Conservation (phyloP, 306 rosid genomes). For the Vigna radiata region DNA sequence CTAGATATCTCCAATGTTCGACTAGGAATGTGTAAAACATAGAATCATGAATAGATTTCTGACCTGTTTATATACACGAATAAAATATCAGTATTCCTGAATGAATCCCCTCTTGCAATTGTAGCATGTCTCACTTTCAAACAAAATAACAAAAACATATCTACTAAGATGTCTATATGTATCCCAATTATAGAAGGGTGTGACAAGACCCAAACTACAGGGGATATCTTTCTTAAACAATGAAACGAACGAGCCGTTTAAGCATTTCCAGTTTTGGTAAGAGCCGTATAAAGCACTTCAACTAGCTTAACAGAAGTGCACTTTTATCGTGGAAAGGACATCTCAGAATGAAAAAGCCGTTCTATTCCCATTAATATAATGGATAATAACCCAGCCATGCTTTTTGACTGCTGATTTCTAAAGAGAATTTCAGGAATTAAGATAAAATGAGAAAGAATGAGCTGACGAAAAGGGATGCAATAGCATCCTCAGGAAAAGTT, state of each 20-base stretch:
- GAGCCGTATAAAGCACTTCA: constrained; percentile 4
- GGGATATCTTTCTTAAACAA: neutral
- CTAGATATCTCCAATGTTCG: neutral
- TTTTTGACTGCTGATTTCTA: neutral
- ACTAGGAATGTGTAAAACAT: neutral
- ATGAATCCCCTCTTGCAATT: neutral
- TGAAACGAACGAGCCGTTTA: neutral
- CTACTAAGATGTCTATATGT: neutral
- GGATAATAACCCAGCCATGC: constrained; percentile 16
- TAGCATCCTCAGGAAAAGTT: neutral
- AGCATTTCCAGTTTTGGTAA: neutral
- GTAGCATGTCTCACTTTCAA: constrained; percentile 7
- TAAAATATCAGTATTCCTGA: neutral
- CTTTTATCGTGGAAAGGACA: neutral
- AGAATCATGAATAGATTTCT: constrained; percentile 3
- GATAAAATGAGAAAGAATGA: constrained; percentile 21
- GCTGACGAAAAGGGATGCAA: neutral
- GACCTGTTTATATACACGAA: too few species aligned
- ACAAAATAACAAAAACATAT: neutral
- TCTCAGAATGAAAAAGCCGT: neutral
- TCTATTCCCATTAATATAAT: neutral
- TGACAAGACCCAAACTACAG: neutral
- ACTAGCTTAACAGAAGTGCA: neutral
- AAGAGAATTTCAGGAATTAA: neutral
- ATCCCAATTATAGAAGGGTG: constrained; percentile 25